Evolutionary conservation across 2,329 filamentous ascomycete genomes (phyloP).

Genomic region (Colletotrichum sp.): DNA sequence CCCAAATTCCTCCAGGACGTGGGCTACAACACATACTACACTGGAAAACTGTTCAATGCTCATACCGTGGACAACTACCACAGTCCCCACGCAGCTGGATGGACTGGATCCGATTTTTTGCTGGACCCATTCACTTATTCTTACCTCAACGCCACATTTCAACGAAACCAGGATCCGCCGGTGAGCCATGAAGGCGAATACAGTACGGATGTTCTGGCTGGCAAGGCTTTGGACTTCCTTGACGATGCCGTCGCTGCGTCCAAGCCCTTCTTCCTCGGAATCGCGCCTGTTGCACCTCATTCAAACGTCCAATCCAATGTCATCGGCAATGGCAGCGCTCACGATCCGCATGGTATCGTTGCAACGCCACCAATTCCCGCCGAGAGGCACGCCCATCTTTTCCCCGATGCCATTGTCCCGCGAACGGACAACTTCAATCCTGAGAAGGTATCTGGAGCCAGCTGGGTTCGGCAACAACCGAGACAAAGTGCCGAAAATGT

Average conservation of each 20-base stretch:
- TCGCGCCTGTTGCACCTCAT: slow-evolving; percentile 72
- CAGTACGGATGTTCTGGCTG: slow-evolving; percentile 62
- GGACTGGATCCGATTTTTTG: slow-evolving; percentile 58
- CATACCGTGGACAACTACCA: slow-evolving; percentile 53
- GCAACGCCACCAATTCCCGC: slow-evolving; percentile 43
- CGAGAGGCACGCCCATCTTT: slow-evolving; percentile 63
- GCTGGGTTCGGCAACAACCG: slow-evolving; percentile 45
- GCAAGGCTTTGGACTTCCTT: slow-evolving; percentile 64
- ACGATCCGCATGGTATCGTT: not conserved
- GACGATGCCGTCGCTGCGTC: slow-evolving; percentile 58
- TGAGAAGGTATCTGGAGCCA: slow-evolving; percentile 36
- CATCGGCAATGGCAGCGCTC: not conserved
- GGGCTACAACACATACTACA: slow-evolving; percentile 58
- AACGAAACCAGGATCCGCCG: slow-evolving; percentile 57
- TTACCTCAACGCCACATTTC: slow-evolving; percentile 69
- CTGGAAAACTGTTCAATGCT: slow-evolving; percentile 57
- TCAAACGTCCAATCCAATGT: slow-evolving; percentile 46
- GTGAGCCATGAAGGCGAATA: slow-evolving; percentile 38
- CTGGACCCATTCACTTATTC: slow-evolving; percentile 71
- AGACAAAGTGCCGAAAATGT: slow-evolving; percentile 32
- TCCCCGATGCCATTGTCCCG: slow-evolving; percentile 62
- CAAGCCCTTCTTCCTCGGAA: slow-evolving; percentile 69
- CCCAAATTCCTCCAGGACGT: slow-evolving; percentile 54
- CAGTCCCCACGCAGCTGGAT: slow-evolving; percentile 57
- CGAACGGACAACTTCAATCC: slow-evolving; percentile 71